phyloP scores from a whole-genome alignment of 2,329 filamentous ascomycete species.

The Geosmithia morbida region DNA sequence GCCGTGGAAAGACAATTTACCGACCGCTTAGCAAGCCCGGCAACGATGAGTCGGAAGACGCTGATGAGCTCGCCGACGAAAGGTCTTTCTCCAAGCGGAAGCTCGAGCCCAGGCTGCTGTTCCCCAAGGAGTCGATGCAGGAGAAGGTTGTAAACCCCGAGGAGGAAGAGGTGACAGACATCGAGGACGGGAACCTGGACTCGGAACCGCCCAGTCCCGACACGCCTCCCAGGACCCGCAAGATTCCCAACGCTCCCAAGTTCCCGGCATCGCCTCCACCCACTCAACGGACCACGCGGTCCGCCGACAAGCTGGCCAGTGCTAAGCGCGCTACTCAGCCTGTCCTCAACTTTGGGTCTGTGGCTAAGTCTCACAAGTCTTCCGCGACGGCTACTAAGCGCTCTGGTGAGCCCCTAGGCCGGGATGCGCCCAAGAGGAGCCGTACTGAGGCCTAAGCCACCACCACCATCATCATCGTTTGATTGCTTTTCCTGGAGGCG shows the following conservation, averaged over 20 bases:
- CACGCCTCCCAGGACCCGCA: constrained; percentile 19
- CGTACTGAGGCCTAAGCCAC: background rate
- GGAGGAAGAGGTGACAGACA: constrained; percentile 45
- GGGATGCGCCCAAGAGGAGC: background rate
- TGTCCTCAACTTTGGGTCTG: background rate
- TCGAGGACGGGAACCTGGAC: constrained; percentile 32
- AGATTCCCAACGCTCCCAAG: constrained; percentile 40
- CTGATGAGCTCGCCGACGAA: constrained; percentile 16
- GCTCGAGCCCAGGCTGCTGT: constrained; percentile 59
- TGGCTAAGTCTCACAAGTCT: constrained; percentile 1
- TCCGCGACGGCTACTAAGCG: background rate
- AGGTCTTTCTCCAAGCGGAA: constrained; percentile 21
- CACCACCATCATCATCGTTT: background rate
- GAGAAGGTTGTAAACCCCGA: constrained; percentile 25
- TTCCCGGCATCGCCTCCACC: constrained; percentile 49
- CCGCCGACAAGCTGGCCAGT: constrained; percentile 34
- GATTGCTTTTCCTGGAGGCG: background rate
- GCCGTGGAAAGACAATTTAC: constrained; percentile 69
- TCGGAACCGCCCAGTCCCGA: constrained; percentile 11
- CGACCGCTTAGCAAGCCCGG: constrained; percentile 30
- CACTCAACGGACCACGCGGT: constrained; percentile 44
- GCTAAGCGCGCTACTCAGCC: constrained; percentile 5
- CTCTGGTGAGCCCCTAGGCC: background rate
- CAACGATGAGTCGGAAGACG: constrained; percentile 12
- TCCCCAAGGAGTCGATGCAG: constrained; percentile 36